These are phyloP conservation scores for Colletotrichum spinosum DNA, from an alignment of 2,329 filamentous ascomycete species.

Conservation along the genomic window DNA sequence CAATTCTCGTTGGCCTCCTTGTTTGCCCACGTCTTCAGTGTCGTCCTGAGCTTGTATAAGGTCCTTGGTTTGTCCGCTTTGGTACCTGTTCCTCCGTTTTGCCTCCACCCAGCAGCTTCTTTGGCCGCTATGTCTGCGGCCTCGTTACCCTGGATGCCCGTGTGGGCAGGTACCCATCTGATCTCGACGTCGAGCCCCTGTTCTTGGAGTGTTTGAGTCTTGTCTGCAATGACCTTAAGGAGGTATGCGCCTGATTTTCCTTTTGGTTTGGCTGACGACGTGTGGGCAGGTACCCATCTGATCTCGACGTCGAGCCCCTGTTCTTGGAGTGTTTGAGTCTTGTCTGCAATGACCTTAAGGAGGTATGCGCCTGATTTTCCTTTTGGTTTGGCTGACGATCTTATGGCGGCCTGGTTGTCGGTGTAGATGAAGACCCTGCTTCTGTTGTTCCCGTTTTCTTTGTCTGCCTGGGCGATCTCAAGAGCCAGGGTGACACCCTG, in stretches of 20 bases:
- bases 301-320: too few relatives aligned
- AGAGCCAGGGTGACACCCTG: too few relatives aligned
- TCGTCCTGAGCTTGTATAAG: too few relatives aligned
- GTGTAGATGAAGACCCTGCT: constrained; percentile 16
- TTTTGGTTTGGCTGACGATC: not conserved
- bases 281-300: too few relatives aligned
- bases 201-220: constrained; percentile 2
- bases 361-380: too few relatives aligned
- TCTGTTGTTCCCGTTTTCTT: constrained; percentile 1
- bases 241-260: constrained; percentile 10
- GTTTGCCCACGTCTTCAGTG: too few relatives aligned
- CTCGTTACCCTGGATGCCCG: constrained; percentile 1
- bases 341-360: too few relatives aligned
- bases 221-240: constrained; percentile 1
- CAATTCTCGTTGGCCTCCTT: too few relatives aligned
- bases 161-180: not conserved
- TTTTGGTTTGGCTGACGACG: constrained; percentile 1
- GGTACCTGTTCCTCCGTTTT: too few relatives aligned
- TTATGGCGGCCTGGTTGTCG: constrained; percentile 11
- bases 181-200: constrained; percentile 7
- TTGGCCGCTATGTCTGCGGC: not conserved
- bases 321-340: too few relatives aligned
- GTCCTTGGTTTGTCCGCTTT: too few relatives aligned
- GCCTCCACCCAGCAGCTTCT: too few relatives aligned
- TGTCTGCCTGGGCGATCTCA: not conserved